phyloP scores from a whole-genome alignment of 345 rosid genomes.

The Anastatica hierochuntica region DNA sequence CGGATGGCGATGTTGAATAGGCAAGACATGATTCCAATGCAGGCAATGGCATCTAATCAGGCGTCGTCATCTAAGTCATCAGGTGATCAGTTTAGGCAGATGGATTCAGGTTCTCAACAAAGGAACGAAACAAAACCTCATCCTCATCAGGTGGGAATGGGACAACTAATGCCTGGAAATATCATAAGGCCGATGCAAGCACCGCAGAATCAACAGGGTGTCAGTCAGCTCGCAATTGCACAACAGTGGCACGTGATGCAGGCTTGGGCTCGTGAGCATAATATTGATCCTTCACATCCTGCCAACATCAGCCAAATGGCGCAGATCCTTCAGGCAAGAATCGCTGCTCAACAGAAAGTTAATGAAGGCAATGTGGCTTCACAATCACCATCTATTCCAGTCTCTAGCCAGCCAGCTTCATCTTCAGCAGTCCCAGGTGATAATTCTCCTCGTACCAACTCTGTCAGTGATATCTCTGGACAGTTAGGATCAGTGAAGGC shows the following conservation, averaged over 20 bases:
- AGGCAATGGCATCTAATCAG: constrained; percentile 61
- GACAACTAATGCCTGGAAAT: constrained; percentile 52
- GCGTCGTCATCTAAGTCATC: constrained; percentile 70
- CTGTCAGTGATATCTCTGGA: constrained; percentile 67
- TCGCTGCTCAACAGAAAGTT: constrained; percentile 68
- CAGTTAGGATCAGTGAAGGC: constrained; percentile 67
- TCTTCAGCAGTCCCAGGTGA: constrained; percentile 61
- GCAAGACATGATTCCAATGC: constrained; percentile 75
- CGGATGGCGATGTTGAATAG: constrained; percentile 58
- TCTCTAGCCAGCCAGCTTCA: constrained; percentile 60
- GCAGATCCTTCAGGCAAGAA: constrained; percentile 76
- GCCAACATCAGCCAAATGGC: constrained; percentile 79
- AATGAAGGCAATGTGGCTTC: constrained; percentile 44
- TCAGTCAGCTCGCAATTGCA: constrained; percentile 56
- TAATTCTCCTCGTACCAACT: constrained; percentile 66
- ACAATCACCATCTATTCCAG: constrained; percentile 46
- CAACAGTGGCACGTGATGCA: constrained; percentile 78
- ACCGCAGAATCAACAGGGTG: constrained; percentile 47
- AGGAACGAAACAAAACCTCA: constrained; percentile 51
- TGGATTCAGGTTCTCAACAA: constrained; percentile 54
- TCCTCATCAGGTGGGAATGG: constrained; percentile 40
- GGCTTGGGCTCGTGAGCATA: constrained; percentile 79
- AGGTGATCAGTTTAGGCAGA: constrained; percentile 59
- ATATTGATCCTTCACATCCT: constrained; percentile 87
- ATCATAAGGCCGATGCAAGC: constrained; percentile 61